These are phyloP conservation scores for Puccinellia tenuiflora DNA, from an alignment of 176 grass and related monocot species.

Conservation along the genomic window DNA sequence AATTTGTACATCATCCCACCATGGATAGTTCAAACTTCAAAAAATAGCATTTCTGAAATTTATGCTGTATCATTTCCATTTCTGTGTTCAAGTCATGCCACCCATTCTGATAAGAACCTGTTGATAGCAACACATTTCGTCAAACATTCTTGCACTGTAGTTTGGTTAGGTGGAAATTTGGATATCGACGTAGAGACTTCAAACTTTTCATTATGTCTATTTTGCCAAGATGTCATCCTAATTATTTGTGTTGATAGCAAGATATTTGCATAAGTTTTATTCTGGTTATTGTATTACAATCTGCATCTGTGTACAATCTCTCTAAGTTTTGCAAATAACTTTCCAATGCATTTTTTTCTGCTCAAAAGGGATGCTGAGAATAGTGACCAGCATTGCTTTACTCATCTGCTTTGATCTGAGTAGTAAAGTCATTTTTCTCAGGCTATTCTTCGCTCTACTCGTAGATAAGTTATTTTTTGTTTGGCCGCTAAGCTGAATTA, in stretches of 20 bases:
- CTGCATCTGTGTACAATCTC: slow-evolving; percentile 19
- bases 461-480: not conserved
- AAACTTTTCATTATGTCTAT: not conserved
- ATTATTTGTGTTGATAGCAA: slow-evolving; percentile 2
- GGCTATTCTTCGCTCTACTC: slow-evolving; percentile 9
- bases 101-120: not conserved
- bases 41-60: not conserved
- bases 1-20: slow-evolving; percentile 21
- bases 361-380: slow-evolving; percentile 5
- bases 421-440: not conserved
- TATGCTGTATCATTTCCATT: slow-evolving; percentile 28
- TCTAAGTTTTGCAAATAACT: slow-evolving; percentile 24
- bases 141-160: slow-evolving; percentile 16
- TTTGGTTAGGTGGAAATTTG: not conserved
- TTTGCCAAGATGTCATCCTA: not conserved
- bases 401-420: slow-evolving; percentile 15
- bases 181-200: not conserved
- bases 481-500: not conserved
- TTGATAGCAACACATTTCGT: slow-evolving; percentile 25
- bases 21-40: slow-evolving; percentile 22
- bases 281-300: slow-evolving; percentile 5
- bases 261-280: not conserved
- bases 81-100: not conserved
- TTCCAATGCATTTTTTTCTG: slow-evolving; percentile 25
- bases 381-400: slow-evolving; percentile 19